Conservation (phyloP, 768 basidiomycete species). For the Mycena rosella region DNA sequence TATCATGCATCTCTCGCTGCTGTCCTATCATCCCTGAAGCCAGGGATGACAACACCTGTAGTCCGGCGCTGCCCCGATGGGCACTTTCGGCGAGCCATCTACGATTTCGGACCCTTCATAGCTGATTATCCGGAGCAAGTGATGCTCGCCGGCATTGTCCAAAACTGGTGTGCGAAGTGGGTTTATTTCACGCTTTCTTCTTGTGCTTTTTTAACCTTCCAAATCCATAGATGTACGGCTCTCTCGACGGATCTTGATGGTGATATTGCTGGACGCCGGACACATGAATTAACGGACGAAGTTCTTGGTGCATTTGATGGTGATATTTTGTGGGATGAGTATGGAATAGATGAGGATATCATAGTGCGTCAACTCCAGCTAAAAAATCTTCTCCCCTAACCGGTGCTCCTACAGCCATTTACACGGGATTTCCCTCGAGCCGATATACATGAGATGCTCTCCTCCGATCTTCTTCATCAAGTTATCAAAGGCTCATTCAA, state of each 20-base stretch:
- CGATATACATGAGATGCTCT: constrained; percentile 46
- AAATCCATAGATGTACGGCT: constrained; percentile 18
- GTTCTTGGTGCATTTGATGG: constrained; percentile 2
- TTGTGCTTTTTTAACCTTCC: background rate
- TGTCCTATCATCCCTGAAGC: constrained; percentile 18
- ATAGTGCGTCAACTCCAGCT: constrained; percentile 23
- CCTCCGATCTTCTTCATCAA: constrained; percentile 47
- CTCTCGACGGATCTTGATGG: constrained; percentile 24
- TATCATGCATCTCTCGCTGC: constrained; percentile 33
- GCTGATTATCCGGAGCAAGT: constrained; percentile 49
- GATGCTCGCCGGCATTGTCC: constrained; percentile 32
- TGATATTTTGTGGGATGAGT: constrained; percentile 34
- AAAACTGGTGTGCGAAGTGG: constrained; percentile 26
- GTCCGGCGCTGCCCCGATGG: constrained; percentile 45
- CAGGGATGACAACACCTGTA: constrained; percentile 28
- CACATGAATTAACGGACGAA: constrained; percentile 20
- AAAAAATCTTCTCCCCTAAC: too few species aligned
- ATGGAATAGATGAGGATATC: constrained; percentile 36
- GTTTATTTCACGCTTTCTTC: background rate
- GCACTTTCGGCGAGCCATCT: constrained; percentile 41
- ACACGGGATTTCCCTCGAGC: constrained; percentile 42
- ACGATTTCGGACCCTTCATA: constrained; percentile 42
- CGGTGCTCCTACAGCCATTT: constrained; percentile 36
- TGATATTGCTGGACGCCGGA: background rate
- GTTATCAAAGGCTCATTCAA: constrained; percentile 45